Conservation (phyloP, 352 stramenopile species). For the Phytophthora pluvialis region DNA sequence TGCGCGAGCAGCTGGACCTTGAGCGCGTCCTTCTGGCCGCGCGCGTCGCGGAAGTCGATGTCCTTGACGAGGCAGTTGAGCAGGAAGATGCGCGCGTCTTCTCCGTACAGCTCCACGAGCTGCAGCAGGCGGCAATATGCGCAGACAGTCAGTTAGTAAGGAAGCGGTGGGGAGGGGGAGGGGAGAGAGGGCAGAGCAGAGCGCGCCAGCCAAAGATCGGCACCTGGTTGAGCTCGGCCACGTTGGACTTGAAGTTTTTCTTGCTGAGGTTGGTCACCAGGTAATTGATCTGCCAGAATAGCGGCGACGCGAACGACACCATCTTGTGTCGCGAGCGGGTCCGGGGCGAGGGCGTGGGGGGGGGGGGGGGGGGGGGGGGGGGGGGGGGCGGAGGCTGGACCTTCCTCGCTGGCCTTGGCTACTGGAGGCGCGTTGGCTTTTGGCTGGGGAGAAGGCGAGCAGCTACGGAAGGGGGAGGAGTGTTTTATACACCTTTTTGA, state of each 20-base stretch:
- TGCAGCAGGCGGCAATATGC: constrained; percentile 29
- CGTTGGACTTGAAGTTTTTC: constrained; percentile 94
- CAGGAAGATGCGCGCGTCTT: constrained; percentile 92
- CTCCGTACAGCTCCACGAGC: constrained; percentile 91
- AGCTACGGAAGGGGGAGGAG: constrained; percentile 18
- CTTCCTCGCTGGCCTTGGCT: constrained; percentile 26
- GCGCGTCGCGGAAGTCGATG: constrained; percentile 90
- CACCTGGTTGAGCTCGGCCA: constrained; percentile 93
- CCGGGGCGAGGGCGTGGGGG: constrained; percentile 3
- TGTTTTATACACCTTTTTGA: background rate
- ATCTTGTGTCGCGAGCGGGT: constrained; percentile 39
- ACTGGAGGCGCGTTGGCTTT: constrained; percentile 24
- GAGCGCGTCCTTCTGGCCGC: constrained; percentile 86
- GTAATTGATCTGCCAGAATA: constrained; percentile 95
- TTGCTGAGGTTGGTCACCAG: constrained; percentile 94
- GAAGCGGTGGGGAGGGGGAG: background rate
- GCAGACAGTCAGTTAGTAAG: constrained; percentile 4
- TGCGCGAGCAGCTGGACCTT: constrained; percentile 92
- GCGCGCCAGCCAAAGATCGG: constrained; percentile 13
- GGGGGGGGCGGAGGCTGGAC: constrained; percentile 13
- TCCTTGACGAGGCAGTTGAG: constrained; percentile 92
- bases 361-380: background rate
- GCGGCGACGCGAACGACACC: constrained; percentile 91
- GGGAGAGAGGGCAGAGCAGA: constrained; percentile 9
- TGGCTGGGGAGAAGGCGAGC: constrained; percentile 19